A percentile compares a stretch with the other conserved stretches of the same genome.
phyloP scores from a whole-genome alignment of 495 filamentous ascomycete species.

The Aspergillus leporis region DNA sequence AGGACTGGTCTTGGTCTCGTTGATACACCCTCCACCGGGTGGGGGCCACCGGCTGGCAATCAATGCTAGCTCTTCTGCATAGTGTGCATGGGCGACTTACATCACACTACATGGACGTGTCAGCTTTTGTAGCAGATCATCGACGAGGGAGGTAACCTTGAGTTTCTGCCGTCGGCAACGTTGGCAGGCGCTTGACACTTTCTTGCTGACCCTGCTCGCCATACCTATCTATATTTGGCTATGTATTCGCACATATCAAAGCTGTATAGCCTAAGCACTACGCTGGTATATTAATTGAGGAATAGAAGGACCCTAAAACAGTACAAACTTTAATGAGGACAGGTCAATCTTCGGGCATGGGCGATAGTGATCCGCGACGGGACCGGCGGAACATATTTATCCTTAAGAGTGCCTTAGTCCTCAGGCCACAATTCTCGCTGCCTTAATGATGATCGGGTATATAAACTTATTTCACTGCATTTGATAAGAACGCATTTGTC shows the following conservation, averaged over 20 bases:
- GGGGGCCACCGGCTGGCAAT: slow-evolving; percentile 2
- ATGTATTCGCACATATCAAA: neutral
- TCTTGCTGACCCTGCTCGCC: neutral
- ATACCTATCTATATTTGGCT: neutral
- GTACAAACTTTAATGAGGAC: no score
- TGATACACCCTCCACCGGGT: slow-evolving; percentile 34
- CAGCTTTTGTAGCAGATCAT: neutral
- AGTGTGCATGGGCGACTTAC: slow-evolving; percentile 17
- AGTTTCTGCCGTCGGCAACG: slow-evolving; percentile 17
- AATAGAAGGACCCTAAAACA: no score
- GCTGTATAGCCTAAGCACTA: neutral
- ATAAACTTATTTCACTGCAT: no score
- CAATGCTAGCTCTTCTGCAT: slow-evolving; percentile 8
- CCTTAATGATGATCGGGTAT: no score
- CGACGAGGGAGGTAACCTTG: slow-evolving; percentile 6
- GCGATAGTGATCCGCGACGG: neutral
- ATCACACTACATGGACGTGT: slow-evolving; percentile 12
- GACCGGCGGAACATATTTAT: neutral
- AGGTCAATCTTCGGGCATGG: no score
- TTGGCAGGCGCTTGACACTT: slow-evolving; percentile 14
- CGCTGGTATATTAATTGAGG: no score
- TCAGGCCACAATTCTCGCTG: neutral
- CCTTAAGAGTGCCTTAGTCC: neutral
- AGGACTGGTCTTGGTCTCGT: slow-evolving; percentile 12
- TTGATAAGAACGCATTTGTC: no score